Conservation (phyloP, 441 rosid species). For the Kokia cookei region DNA sequence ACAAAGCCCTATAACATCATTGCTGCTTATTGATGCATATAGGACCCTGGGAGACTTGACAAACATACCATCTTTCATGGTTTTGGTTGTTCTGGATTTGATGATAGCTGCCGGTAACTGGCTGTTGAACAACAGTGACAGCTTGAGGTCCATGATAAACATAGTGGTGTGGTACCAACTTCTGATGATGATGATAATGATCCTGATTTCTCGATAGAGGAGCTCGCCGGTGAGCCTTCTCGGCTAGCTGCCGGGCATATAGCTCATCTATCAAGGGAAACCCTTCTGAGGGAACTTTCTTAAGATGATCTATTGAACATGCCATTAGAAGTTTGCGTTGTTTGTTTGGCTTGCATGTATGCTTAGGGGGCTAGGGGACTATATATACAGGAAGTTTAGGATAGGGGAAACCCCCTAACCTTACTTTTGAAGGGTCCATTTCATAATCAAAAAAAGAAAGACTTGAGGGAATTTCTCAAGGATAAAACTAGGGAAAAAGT, state of each 20-base stretch:
- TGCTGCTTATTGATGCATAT: neutral
- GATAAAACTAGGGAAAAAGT: neutral
- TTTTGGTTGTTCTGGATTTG: neutral
- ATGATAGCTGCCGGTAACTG: neutral
- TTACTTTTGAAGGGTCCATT: neutral
- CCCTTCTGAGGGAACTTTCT: neutral
- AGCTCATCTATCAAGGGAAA: neutral
- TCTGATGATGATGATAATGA: neutral
- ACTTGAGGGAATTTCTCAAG: neutral
- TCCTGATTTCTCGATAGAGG: neutral
- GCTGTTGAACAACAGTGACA: neutral
- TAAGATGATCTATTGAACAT: constrained; percentile 1
- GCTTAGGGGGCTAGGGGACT: neutral
- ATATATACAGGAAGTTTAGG: neutral
- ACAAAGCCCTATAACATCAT: neutral
- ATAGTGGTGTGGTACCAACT: neutral
- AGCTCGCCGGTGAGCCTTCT: neutral
- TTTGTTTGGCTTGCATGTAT: neutral
- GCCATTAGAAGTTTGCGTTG: neutral
- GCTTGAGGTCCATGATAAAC: constrained; percentile 5
- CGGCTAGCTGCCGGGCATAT: neutral
- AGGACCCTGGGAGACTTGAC: neutral
- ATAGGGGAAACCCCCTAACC: neutral
- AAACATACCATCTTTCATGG: neutral
- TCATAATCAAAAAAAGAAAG: neutral